Conservation (phyloP, 1,284 basidiomycete species). For the Moniliophthora roreri region DNA sequence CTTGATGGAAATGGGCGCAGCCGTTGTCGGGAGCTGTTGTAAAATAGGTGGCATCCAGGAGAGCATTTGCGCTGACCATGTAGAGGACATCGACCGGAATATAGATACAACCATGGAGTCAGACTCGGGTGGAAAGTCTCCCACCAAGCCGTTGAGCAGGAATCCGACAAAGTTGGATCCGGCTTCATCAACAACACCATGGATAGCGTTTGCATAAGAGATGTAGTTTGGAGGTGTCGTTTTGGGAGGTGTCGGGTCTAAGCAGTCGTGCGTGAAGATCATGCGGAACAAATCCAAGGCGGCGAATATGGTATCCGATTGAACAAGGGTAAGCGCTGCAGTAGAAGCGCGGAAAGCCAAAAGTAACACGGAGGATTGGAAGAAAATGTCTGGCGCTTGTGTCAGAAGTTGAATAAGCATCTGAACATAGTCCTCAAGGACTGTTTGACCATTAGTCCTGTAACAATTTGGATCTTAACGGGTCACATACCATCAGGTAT, state of each 20-base stretch:
- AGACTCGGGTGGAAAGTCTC: constrained; percentile 88
- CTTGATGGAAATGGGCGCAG: constrained; percentile 71
- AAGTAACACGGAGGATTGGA: constrained; percentile 75
- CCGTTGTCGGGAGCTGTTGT: constrained; percentile 65
- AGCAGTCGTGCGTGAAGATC: constrained; percentile 73
- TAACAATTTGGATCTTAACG: too few relatives aligned
- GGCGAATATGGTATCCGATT: constrained; percentile 79
- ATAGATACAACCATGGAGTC: constrained; percentile 76
- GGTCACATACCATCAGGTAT: constrained; percentile 80
- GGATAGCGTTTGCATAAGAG: constrained; percentile 67
- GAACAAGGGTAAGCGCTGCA: constrained; percentile 76
- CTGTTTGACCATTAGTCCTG: constrained; percentile 41
- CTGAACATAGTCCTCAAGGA: constrained; percentile 94
- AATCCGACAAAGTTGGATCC: constrained; percentile 74
- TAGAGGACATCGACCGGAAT: constrained; percentile 66
- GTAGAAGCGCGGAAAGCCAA: constrained; percentile 75
- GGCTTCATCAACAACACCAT: constrained; percentile 68
- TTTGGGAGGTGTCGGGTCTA: constrained; percentile 39
- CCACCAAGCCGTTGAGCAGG: constrained; percentile 78
- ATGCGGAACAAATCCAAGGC: constrained; percentile 80
- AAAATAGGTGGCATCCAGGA: constrained; percentile 74
- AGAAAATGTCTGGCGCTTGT: constrained; percentile 73
- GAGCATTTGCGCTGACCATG: constrained; percentile 70
- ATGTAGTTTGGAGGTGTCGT: constrained; percentile 62
- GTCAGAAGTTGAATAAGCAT: constrained; percentile 74